These are phyloP conservation scores for Sporothrix protearum DNA, from an alignment of 2,329 filamentous ascomycete species.

Conservation along the genomic window DNA sequence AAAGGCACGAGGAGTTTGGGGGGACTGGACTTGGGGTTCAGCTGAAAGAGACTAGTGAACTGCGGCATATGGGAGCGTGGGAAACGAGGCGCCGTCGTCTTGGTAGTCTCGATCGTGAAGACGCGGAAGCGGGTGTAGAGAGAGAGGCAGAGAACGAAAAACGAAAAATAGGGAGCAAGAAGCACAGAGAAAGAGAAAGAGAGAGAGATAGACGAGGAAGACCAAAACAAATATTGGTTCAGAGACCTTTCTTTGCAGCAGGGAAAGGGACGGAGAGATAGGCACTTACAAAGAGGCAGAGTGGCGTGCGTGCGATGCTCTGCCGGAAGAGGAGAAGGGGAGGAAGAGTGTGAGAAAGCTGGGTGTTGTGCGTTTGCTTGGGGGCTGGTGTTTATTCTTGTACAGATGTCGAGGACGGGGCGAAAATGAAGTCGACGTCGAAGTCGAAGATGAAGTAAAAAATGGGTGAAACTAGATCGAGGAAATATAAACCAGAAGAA, in stretches of 20 bases:
- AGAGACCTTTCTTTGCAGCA: neutral
- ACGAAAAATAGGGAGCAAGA: neutral
- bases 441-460: neutral
- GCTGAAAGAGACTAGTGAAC: slow-evolving; percentile 10
- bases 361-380: neutral
- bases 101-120: slow-evolving; percentile 6
- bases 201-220: neutral
- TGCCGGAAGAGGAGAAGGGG: neutral
- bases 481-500: neutral
- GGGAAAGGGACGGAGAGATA: neutral
- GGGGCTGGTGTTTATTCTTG: slow-evolving; percentile 5
- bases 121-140: neutral
- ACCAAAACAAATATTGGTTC: neutral
- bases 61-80: neutral
- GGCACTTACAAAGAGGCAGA: slow-evolving; percentile 9
- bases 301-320: neutral
- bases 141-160: neutral
- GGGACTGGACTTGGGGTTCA: slow-evolving; percentile 10
- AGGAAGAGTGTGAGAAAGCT: neutral
- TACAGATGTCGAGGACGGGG: neutral
- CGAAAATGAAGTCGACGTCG: neutral
- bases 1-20: neutral
- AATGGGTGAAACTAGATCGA: neutral
- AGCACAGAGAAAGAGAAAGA: neutral
- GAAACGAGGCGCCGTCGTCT: neutral